phyloP scores from a whole-genome alignment of 805 yeast genomes.

The Saccharomycopsis sp. region DNA sequence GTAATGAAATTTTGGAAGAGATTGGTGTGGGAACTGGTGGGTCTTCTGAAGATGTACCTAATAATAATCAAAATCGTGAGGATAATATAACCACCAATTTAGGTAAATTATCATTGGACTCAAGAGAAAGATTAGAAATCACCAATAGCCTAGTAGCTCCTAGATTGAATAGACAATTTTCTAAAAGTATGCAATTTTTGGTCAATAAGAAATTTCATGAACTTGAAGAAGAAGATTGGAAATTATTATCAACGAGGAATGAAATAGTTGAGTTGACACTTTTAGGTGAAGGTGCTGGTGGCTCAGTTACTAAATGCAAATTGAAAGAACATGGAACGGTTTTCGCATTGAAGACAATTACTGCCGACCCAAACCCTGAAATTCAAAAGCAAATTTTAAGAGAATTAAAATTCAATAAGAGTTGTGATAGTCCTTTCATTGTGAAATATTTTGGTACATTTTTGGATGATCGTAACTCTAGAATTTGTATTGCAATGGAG shows the following conservation, averaged over 20 bases:
- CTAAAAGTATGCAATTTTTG: conserved; percentile 19
- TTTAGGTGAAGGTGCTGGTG: conserved; percentile 94
- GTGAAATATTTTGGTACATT: conserved; percentile 93
- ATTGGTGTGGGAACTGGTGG: conserved; percentile 11
- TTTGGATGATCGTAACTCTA: conserved; percentile 63
- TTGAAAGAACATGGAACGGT: conserved; percentile 51
- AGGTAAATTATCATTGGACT: conserved; percentile 7
- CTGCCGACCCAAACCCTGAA: conserved; percentile 60
- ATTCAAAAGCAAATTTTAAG: conserved; percentile 85
- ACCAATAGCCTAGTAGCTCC: conserved; percentile 5
- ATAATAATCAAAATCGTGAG: neutral
- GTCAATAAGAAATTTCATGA: conserved; percentile 39
- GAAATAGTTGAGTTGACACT: conserved; percentile 62
- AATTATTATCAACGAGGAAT: conserved; percentile 39
- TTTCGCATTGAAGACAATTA: conserved; percentile 69
- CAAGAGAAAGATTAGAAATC: conserved; percentile 8
- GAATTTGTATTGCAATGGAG: conserved; percentile 94
- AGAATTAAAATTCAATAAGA: conserved; percentile 81
- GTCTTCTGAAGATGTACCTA: conserved; percentile 1
- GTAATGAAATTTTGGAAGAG: conserved; percentile 20
- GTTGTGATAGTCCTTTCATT: conserved; percentile 76
- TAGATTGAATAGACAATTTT: conserved; percentile 6
- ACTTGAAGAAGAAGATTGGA: conserved; percentile 74
- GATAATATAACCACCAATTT: neutral
- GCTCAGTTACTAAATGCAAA: conserved; percentile 76